These are phyloP conservation scores for Aspergillus niger DNA, from an alignment of 2,329 filamentous ascomycete species.

Conservation along the genomic window DNA sequence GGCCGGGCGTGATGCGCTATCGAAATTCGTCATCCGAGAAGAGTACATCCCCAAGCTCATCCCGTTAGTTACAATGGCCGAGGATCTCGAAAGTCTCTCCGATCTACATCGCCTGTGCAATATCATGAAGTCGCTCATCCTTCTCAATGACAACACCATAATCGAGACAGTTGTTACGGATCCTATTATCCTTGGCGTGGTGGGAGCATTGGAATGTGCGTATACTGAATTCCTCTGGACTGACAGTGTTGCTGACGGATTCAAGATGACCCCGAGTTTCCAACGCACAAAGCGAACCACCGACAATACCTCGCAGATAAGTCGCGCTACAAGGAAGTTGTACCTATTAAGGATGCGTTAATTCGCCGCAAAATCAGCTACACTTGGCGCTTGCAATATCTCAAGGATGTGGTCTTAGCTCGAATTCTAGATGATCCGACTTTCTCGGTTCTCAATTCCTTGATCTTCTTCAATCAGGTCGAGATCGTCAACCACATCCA, in stretches of 20 bases:
- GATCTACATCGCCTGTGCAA: constrained; percentile 93
- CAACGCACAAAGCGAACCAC: constrained; percentile 95
- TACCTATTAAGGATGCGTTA: constrained; percentile 79
- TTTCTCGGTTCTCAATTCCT: constrained; percentile 93
- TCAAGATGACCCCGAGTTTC: constrained; percentile 89
- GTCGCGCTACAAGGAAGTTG: constrained; percentile 93
- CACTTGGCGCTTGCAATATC: constrained; percentile 91
- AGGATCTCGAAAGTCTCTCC: constrained; percentile 82
- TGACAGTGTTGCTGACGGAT: constrained; percentile 31
- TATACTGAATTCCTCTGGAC: constrained; percentile 24
- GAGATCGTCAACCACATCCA: constrained; percentile 97
- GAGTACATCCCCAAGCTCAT: constrained; percentile 87
- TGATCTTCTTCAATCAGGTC: constrained; percentile 99
- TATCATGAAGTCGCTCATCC: constrained; percentile 94
- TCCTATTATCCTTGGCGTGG: constrained; percentile 83
- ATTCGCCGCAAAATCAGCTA: constrained; percentile 92
- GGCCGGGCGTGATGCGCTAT: constrained; percentile 78
- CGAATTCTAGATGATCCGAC: constrained; percentile 96
- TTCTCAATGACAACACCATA: constrained; percentile 91
- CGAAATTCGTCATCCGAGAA: constrained; percentile 81
- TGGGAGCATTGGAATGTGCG: constrained; percentile 85
- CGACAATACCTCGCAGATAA: constrained; percentile 87
- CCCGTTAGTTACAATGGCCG: constrained; percentile 81
- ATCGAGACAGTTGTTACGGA: constrained; percentile 94
- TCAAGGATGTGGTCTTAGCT: constrained; percentile 97